A percentile compares a stretch with the other conserved stretches of the same genome.
These are phyloP conservation scores for Amaranthus palmeri DNA, from an alignment of 148 eudicot genomes.

Conservation along the genomic window DNA sequence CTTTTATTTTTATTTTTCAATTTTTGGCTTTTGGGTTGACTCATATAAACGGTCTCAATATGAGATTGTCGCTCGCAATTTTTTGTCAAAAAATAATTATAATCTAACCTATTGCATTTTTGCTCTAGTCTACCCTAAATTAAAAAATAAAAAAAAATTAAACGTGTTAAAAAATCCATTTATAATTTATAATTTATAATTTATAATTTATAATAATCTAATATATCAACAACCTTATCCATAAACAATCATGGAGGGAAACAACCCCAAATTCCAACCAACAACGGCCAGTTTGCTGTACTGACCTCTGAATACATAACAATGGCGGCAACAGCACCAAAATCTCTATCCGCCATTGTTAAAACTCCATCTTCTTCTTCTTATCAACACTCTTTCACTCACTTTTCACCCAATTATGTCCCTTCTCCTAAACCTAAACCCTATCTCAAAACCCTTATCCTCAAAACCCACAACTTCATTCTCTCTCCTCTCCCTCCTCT, in stretches of 20 bases:
- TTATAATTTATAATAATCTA: too few relatives aligned
- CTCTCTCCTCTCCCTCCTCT: slow-evolving; percentile 22
- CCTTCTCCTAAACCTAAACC: slow-evolving; percentile 29
- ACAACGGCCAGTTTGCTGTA: slow-evolving; percentile 1
- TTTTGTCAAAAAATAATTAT: too few relatives aligned
- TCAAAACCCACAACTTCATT: slow-evolving; percentile 28
- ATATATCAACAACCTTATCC: slow-evolving; percentile 24
- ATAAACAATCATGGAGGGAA: slow-evolving; percentile 14
- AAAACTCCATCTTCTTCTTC: slow-evolving; percentile 25
- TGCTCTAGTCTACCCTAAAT: too few relatives aligned
- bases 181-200: too few relatives aligned
- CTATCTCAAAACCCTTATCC: slow-evolving; percentile 29
- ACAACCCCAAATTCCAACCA: slow-evolving; percentile 12
- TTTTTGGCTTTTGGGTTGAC: too few relatives aligned
- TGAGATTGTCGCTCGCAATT: too few relatives aligned
- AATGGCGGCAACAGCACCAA: slow-evolving; percentile 29
- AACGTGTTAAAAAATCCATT: too few relatives aligned
- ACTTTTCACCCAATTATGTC: slow-evolving; percentile 11
- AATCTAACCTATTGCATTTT: too few relatives aligned
- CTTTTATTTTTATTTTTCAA: too few relatives aligned
- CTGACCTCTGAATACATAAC: background rate
- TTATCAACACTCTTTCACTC: slow-evolving; percentile 14
- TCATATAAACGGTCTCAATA: too few relatives aligned
- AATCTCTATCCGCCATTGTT: slow-evolving; percentile 28
- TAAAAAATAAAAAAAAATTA: too few relatives aligned